These are phyloP conservation scores for Corymbia maculata DNA, from an alignment of 345 rosid species.

Conservation along the genomic window DNA sequence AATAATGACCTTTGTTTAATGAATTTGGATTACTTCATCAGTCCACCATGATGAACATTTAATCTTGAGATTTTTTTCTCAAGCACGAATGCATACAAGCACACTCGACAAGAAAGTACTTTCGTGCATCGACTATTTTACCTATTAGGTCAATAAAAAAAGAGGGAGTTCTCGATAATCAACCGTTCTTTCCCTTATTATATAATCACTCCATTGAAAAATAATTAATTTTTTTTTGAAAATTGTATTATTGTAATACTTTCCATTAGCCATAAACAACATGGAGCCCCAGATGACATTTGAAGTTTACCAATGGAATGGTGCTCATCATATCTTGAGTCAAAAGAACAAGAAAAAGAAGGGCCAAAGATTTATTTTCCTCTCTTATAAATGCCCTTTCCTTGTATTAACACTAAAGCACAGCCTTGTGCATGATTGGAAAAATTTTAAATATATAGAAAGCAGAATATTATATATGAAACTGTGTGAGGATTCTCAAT, in stretches of 20 bases:
- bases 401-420: neutral
- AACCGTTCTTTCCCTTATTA: neutral
- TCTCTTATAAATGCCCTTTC: neutral
- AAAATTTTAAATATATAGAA: neutral
- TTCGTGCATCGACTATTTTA: neutral
- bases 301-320: neutral
- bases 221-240: neutral
- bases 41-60: too few relatives aligned
- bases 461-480: neutral
- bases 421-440: neutral
- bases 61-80: too few relatives aligned
- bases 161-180: neutral
- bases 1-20: neutral
- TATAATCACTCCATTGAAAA: neutral
- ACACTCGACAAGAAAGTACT: neutral
- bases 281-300: neutral
- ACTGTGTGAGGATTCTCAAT: neutral
- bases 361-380: neutral
- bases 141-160: neutral
- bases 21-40: neutral
- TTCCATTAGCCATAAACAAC: neutral
- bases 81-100: neutral
- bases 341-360: neutral
- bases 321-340: neutral
- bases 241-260: neutral